phyloP scores from a whole-genome alignment of 2,329 filamentous ascomycete genomes.

The Botrytis sinoallii region DNA sequence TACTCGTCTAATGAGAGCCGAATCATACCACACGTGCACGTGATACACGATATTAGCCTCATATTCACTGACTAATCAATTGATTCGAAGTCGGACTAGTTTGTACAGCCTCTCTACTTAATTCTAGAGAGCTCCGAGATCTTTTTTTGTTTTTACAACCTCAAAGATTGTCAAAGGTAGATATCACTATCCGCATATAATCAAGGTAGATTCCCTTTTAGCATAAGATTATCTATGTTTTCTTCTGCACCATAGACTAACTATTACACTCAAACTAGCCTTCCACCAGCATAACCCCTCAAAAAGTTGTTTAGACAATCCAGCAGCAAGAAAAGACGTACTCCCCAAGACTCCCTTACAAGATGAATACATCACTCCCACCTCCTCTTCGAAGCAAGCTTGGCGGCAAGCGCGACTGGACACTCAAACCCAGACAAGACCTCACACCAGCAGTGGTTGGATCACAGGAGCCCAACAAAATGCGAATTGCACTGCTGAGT shows the following conservation, averaged over 20 bases:
- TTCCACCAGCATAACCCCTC: neutral
- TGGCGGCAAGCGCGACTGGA: neutral
- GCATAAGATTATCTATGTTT: neutral
- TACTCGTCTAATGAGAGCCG: neutral
- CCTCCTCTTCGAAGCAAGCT: neutral
- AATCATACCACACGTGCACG: neutral
- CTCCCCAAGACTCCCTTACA: rapidly evolving
- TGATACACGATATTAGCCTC: neutral
- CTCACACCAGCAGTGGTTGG: neutral
- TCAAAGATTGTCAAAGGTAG: neutral
- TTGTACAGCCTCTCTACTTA: neutral
- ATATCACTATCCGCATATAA: neutral
- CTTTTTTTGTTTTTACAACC: too few species aligned
- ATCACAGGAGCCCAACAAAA: neutral
- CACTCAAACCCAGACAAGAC: neutral
- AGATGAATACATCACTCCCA: neutral
- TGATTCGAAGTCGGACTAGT: neutral
- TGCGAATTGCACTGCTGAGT: neutral
- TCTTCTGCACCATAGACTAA: neutral
- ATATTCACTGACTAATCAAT: neutral
- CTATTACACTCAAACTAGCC: too few species aligned
- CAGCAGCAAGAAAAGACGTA: rapidly evolving
- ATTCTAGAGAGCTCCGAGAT: neutral
- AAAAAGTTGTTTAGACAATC: rapidly evolving
- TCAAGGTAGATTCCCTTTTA: neutral